Evolutionary conservation across 2,329 filamentous ascomycete species (phyloP).

Genomic region (Metarhizium humberi): DNA sequence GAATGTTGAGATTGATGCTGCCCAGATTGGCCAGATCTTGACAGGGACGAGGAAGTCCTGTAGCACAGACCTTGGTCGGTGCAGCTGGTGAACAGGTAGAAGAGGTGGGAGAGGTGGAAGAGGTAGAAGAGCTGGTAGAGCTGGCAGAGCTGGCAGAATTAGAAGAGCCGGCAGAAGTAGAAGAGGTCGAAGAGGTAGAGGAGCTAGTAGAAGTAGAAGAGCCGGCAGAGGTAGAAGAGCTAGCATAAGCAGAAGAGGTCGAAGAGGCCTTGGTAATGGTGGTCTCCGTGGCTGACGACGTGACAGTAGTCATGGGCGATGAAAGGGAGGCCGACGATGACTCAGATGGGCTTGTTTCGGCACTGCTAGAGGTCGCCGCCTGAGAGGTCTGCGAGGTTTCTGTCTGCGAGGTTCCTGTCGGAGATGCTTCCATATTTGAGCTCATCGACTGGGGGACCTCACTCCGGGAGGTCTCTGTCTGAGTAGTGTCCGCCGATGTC

Average conservation of each 20-base stretch:
- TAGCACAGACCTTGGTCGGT: constrained; percentile 3
- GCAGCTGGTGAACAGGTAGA: not conserved
- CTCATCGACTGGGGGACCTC: too few relatives aligned
- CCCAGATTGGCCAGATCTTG: not conserved
- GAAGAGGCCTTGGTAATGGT: not conserved
- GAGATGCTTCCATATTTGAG: too few relatives aligned
- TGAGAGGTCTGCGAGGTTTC: not conserved
- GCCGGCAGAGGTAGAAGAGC: too few relatives aligned
- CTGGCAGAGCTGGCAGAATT: too few relatives aligned
- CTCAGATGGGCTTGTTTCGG: not conserved
- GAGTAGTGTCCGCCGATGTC: too few relatives aligned
- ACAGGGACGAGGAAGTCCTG: constrained; percentile 2
- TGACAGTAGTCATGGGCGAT: not conserved
- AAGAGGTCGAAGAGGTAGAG: too few relatives aligned
- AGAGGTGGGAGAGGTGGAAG: not conserved
- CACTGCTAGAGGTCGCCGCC: not conserved
- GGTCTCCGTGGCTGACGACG: not conserved
- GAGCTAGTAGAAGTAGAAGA: not conserved
- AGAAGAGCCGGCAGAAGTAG: not conserved
- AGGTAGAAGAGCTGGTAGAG: too few relatives aligned
- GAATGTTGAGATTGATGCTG: not conserved
- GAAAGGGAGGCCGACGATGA: not conserved
- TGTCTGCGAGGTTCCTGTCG: not conserved
- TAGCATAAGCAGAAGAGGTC: too few relatives aligned
- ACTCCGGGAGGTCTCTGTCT: too few relatives aligned